Conservation (phyloP, 805 yeast species). For the Saccharomycopsis guyanensis region DNA sequence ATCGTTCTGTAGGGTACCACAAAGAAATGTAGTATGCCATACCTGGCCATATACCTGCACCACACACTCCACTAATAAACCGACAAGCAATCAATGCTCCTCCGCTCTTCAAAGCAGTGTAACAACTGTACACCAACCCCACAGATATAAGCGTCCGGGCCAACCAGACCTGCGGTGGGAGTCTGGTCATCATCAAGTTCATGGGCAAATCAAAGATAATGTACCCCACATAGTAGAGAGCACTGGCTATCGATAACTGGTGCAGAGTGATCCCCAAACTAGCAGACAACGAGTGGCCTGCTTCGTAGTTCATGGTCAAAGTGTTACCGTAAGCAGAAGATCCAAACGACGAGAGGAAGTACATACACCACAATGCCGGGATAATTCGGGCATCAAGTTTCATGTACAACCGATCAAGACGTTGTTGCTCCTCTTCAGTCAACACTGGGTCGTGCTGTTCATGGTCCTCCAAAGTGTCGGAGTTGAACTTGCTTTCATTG, state of each 20-base stretch:
- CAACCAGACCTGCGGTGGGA: conserved; percentile 82
- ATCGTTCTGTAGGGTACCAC: conserved; percentile 78
- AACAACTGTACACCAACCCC: conserved; percentile 72
- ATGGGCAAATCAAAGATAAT: conserved; percentile 83
- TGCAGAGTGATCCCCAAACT: conserved; percentile 45
- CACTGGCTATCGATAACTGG: conserved; percentile 66
- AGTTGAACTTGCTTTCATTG: too few species aligned
- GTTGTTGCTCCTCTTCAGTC: conserved; percentile 27
- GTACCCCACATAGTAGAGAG: conserved; percentile 75
- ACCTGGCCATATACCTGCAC: conserved; percentile 91
- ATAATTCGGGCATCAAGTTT: conserved; percentile 64
- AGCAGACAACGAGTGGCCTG: conserved; percentile 53
- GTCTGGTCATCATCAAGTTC: conserved; percentile 76
- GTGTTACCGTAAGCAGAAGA: conserved; percentile 70
- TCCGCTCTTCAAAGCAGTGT: conserved; percentile 47
- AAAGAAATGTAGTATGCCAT: conserved; percentile 74
- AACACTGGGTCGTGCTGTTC: conserved; percentile 14
- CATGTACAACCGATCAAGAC: conserved; percentile 48
- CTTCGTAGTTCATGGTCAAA: conserved; percentile 63
- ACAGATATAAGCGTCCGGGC: conserved; percentile 69
- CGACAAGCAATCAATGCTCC: conserved; percentile 64
- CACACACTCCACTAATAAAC: conserved; percentile 65
- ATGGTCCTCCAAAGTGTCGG: too few species aligned
- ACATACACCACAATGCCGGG: conserved; percentile 76
- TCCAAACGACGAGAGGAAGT: conserved; percentile 75